A percentile compares a stretch with the other conserved stretches of the same genome.
phyloP scores from a whole-genome alignment of 495 filamentous ascomycete genomes.

The Aspergillus incahuasiensis region DNA sequence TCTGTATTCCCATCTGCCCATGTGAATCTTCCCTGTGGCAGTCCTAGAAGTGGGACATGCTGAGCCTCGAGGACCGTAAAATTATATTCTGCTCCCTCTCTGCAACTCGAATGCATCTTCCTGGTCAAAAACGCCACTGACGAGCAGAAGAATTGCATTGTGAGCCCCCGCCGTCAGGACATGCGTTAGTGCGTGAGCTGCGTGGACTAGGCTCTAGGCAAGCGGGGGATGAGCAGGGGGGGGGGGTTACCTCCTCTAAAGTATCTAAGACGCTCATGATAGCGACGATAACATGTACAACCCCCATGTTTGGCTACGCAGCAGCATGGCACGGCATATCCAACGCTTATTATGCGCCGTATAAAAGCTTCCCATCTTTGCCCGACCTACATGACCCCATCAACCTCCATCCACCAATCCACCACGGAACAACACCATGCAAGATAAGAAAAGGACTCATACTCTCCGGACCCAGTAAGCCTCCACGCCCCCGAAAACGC shows the following conservation, averaged over 20 bases:
- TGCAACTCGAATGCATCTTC: not conserved
- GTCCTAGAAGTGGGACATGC: too few relatives aligned
- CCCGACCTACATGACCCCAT: not conserved
- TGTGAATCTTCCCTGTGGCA: too few relatives aligned
- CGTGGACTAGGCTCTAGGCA: not conserved
- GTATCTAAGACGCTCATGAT: not conserved
- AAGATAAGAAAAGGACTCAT: not conserved
- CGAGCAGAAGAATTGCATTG: not conserved
- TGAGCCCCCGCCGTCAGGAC: too few relatives aligned
- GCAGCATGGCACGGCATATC: not conserved
- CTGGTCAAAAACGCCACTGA: not conserved
- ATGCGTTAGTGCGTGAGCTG: not conserved
- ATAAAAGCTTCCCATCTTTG: not conserved
- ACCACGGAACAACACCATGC: not conserved
- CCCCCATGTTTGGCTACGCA: not conserved
- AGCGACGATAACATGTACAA: not conserved
- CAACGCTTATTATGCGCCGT: not conserved
- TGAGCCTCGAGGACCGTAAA: not conserved
- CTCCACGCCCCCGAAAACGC: not conserved
- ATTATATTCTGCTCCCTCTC: not conserved
- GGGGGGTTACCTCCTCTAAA: too few relatives aligned
- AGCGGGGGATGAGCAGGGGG: too few relatives aligned
- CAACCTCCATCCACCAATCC: not conserved
- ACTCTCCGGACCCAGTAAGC: not conserved
- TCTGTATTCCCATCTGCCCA: not conserved